phyloP scores from a whole-genome alignment of 768 basidiomycete species.

The Botryobasidium botryosum region DNA sequence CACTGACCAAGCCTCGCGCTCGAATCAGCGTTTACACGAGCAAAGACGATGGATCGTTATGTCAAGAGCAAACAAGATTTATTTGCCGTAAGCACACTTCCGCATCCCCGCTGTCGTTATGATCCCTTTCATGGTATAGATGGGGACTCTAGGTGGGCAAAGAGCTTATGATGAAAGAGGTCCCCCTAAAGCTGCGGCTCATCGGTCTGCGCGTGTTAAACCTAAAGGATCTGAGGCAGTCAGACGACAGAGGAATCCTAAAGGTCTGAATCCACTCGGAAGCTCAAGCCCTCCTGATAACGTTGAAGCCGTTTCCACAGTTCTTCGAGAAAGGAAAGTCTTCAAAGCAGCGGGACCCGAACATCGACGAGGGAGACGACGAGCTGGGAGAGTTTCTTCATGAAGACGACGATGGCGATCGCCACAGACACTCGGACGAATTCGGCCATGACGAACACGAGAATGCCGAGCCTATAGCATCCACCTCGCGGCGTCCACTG shows the following conservation, averaged over 20 bases:
- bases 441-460: conserved; percentile 3
- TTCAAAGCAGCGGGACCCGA: conserved; percentile 29
- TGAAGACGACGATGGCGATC: conserved; percentile 16
- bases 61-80: conserved; percentile 66
- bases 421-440: conserved; percentile 6
- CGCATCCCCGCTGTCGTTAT: conserved; percentile 2
- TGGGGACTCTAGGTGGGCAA: conserved; percentile 43
- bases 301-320: conserved; percentile 20
- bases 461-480: neutral
- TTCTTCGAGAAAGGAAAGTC: conserved; percentile 35
- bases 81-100: conserved; percentile 36
- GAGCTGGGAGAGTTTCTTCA: too few species aligned
- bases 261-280: conserved; percentile 27
- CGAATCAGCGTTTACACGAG: conserved; percentile 53
- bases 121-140: too few species aligned
- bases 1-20: neutral
- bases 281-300: neutral
- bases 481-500: conserved; percentile 5
- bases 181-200: conserved; percentile 63
- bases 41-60: conserved; percentile 62
- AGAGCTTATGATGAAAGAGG: conserved; percentile 62
- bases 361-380: conserved; percentile 10
- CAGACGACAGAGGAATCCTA: conserved; percentile 43
- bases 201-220: conserved; percentile 83
- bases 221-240: conserved; percentile 58